phyloP scores from a whole-genome alignment of 495 filamentous ascomycete species.

The Aspergillus sclerotiicarbonarius region DNA sequence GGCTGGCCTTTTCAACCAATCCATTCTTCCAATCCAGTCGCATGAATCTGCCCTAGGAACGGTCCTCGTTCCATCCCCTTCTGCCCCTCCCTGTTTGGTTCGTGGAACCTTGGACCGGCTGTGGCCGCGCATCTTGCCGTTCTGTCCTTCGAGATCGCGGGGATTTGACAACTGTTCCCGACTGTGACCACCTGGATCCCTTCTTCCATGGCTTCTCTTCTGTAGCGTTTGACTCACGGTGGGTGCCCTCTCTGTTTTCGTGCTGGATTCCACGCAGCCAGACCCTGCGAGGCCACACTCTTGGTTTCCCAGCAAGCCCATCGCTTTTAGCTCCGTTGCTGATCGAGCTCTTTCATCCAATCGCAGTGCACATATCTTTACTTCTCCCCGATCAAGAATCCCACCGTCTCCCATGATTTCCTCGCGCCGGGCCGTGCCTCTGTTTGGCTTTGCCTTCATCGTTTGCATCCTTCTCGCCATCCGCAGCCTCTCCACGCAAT shows the following conservation, averaged over 20 bases:
- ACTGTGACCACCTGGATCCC: not conserved
- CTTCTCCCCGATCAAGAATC: constrained; percentile 4
- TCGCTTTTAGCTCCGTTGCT: not conserved
- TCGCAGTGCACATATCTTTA: constrained; percentile 2
- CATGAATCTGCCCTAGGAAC: not conserved
- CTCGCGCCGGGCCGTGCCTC: constrained; percentile 35
- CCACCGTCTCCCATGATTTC: constrained; percentile 33
- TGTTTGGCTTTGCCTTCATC: constrained; percentile 40
- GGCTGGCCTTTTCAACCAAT: not conserved
- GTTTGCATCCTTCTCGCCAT: constrained; percentile 30
- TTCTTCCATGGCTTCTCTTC: not conserved
- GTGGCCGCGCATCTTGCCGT: not conserved
- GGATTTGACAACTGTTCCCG: constrained; percentile 14
- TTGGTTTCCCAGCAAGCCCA: not conserved
- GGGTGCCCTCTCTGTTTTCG: constrained; percentile 5
- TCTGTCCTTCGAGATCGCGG: not conserved
- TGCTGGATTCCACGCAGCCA: not conserved
- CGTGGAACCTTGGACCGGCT: not conserved
- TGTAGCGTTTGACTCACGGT: not conserved
- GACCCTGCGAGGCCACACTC: not conserved
- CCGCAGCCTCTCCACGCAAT: constrained; percentile 33
- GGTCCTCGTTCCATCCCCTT: not conserved
- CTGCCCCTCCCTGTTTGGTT: not conserved
- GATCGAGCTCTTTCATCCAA: not conserved
- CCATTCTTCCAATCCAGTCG: not conserved